Conservation (phyloP, 139 green algal species). For the Chlamydomonas sphaeroides region DNA sequence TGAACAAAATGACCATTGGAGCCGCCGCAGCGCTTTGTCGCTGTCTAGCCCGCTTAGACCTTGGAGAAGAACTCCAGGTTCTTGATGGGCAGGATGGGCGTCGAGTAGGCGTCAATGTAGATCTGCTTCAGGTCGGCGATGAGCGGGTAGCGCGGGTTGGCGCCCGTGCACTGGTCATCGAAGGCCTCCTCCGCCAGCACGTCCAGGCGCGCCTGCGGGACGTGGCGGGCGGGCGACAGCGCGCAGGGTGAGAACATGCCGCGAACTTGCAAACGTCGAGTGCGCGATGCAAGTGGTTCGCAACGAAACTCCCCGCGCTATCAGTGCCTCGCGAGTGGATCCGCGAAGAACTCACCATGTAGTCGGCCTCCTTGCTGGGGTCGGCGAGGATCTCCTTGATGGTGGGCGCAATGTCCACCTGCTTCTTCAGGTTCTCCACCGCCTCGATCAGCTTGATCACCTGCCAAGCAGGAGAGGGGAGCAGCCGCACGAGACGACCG, state of each 20-base stretch:
- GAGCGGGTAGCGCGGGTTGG: slow-evolving; percentile 75
- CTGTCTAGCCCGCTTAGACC: too few species aligned
- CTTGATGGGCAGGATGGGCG: slow-evolving; percentile 59
- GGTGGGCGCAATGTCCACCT: slow-evolving; percentile 60
- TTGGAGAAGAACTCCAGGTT: slow-evolving; percentile 49
- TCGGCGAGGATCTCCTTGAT: slow-evolving; percentile 66
- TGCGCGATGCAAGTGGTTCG: too few species aligned
- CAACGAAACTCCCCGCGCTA: too few species aligned
- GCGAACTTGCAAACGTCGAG: too few species aligned
- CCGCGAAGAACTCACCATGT: too few species aligned
- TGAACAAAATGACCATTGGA: too few species aligned
- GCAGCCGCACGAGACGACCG: too few species aligned
- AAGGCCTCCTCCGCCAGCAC: slow-evolving; percentile 69
- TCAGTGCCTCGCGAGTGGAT: too few species aligned
- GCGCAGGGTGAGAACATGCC: too few species aligned
- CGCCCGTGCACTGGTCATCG: slow-evolving; percentile 81
- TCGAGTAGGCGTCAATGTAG: slow-evolving; percentile 56
- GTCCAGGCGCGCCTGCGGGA: slow-evolving; percentile 42
- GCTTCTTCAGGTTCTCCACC: slow-evolving; percentile 75
- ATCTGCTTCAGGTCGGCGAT: slow-evolving; percentile 77
- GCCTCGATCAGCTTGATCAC: slow-evolving; percentile 70
- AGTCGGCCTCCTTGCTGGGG: slow-evolving; percentile 48
- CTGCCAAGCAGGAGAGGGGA: too few species aligned
- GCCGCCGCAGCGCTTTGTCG: too few species aligned
- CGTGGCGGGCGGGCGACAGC: too few species aligned